These are phyloP conservation scores for Trametes cinnabarina DNA, from an alignment of 768 basidiomycete species.

Conservation along the genomic window DNA sequence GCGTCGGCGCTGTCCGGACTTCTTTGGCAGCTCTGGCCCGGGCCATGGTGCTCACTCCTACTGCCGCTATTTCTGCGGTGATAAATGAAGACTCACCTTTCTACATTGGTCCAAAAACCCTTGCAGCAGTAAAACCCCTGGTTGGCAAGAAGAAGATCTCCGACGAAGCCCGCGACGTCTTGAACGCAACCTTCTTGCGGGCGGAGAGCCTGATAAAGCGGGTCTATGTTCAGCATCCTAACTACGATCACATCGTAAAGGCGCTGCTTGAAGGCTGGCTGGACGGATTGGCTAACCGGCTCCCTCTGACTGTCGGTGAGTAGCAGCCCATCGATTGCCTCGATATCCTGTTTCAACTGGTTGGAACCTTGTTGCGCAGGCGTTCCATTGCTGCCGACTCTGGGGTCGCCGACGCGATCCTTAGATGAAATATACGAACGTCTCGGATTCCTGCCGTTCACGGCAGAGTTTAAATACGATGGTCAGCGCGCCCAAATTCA, in stretches of 20 bases:
- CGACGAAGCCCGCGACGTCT: conserved; percentile 34
- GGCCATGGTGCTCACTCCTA: conserved; percentile 64
- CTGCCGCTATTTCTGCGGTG: conserved; percentile 26
- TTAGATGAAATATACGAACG: conserved; percentile 80
- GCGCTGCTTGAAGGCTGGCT: conserved; percentile 63
- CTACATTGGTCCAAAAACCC: conserved; percentile 32
- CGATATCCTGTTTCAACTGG: background rate
- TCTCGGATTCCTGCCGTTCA: conserved; percentile 63
- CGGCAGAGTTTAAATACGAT: conserved; percentile 91
- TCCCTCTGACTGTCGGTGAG: conserved; percentile 68
- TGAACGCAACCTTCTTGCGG: conserved; percentile 43
- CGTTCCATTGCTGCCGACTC: conserved; percentile 79
- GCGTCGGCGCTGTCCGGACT: conserved; percentile 86
- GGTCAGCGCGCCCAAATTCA: conserved; percentile 86
- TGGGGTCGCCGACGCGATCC: conserved; percentile 85
- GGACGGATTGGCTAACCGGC: conserved; percentile 53
- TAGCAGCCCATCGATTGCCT: background rate
- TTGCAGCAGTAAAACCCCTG: conserved; percentile 28
- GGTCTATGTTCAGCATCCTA: conserved; percentile 77
- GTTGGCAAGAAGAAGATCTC: conserved; percentile 31
- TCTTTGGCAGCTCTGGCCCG: conserved; percentile 79
- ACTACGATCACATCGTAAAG: conserved; percentile 65
- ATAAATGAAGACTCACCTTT: conserved; percentile 27
- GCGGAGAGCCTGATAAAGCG: conserved; percentile 68
- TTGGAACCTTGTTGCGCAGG: conserved; percentile 41